phyloP scores from a whole-genome alignment of 2,329 filamentous ascomycete genomes.

The Pyrenophora seminiperda region DNA sequence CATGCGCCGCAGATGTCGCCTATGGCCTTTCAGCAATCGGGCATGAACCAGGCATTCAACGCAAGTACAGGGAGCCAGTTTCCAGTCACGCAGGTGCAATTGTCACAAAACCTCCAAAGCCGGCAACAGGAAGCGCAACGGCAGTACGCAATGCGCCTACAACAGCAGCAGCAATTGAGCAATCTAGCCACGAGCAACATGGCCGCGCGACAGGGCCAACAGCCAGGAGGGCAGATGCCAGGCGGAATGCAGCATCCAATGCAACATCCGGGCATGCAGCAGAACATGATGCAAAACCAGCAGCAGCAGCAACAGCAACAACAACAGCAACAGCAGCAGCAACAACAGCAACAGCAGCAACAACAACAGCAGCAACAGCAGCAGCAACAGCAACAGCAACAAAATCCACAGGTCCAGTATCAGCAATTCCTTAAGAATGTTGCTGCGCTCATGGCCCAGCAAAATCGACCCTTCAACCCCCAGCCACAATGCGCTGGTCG shows the following conservation, averaged over 20 bases:
- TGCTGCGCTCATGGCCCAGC: slow-evolving; percentile 74
- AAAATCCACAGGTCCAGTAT: slow-evolving; percentile 24
- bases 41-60: slow-evolving; percentile 48
- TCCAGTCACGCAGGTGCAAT: slow-evolving; percentile 52
- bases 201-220: slow-evolving; percentile 47
- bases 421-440: slow-evolving; percentile 69
- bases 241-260: slow-evolving; percentile 32
- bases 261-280: slow-evolving; percentile 40
- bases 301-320: slow-evolving; percentile 15
- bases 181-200: slow-evolving; percentile 47
- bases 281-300: slow-evolving; percentile 38
- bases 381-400: slow-evolving; percentile 27
- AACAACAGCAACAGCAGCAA: slow-evolving; percentile 24
- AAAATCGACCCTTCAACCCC: slow-evolving; percentile 73
- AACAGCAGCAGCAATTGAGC: slow-evolving; percentile 67
- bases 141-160: slow-evolving; percentile 83
- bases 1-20: slow-evolving; percentile 51
- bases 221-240: slow-evolving; percentile 46
- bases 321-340: slow-evolving; percentile 38
- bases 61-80: slow-evolving; percentile 53
- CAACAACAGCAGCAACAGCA: slow-evolving; percentile 44
- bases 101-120: slow-evolving; percentile 56
- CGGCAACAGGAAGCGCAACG: slow-evolving; percentile 69
- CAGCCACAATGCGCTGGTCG: slow-evolving; percentile 76
- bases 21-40: slow-evolving; percentile 45